Percentiles rank a stretch among this genome's conserved stretches.
Evolutionary conservation across 75 land plant genomes (phyloP).

Genomic region (Sequoiadendron giganteum): DNA sequence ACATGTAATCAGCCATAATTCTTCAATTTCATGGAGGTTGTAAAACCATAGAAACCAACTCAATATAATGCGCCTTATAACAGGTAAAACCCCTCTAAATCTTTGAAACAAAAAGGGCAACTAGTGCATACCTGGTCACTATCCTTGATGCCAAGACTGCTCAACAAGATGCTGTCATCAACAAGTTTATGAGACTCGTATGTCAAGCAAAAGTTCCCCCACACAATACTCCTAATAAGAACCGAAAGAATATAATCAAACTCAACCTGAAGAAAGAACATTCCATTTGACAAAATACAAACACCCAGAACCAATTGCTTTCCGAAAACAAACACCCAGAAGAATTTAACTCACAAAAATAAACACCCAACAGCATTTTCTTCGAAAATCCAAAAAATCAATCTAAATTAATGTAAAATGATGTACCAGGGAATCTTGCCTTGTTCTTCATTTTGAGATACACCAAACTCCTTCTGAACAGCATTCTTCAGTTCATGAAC

Average conservation of each 20-base stretch:
- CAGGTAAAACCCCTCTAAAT: background rate
- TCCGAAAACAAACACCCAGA: background rate
- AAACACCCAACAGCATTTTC: background rate
- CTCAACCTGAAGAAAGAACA: background rate
- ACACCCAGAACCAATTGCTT: background rate
- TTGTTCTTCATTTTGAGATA: background rate
- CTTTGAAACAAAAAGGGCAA: background rate
- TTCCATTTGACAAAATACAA: background rate
- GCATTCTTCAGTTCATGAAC: slow-evolving; percentile 14
- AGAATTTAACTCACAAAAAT: background rate
- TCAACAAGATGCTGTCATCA: slow-evolving; percentile 6
- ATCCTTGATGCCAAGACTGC: slow-evolving; percentile 12
- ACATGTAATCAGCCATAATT: background rate
- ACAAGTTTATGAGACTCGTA: slow-evolving; percentile 17
- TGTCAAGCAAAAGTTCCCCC: slow-evolving; percentile 24
- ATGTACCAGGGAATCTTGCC: slow-evolving; percentile 18
- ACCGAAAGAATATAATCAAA: background rate
- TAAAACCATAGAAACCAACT: background rate
- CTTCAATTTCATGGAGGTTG: background rate
- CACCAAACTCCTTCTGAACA: slow-evolving; percentile 8
- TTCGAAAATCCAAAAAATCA: background rate
- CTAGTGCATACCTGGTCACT: slow-evolving; percentile 14
- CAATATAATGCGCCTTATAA: background rate
- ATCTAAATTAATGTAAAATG: background rate
- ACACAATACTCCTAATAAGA: slow-evolving; percentile 24